Percentiles rank a stretch among this genome's conserved stretches.
phyloP scores from a whole-genome alignment of 805 yeast genomes.

The Lipomyces sp. region DNA sequence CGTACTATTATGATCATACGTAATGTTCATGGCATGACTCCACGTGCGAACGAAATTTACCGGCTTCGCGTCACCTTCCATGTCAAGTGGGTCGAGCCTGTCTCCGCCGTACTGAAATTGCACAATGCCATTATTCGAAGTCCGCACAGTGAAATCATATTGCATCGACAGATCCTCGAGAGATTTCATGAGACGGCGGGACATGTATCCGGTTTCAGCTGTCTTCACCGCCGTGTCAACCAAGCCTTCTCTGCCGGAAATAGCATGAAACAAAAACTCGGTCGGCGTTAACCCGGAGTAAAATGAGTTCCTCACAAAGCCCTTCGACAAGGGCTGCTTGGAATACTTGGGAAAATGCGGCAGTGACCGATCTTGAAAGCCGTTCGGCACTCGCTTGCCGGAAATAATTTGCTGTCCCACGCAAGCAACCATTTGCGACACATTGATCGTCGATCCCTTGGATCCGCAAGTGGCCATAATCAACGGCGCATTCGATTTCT shows the following conservation, averaged over 20 bases:
- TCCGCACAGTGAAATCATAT: constrained; percentile 92
- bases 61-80: constrained; percentile 98
- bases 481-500: constrained; percentile 87
- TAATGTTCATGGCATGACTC: constrained; percentile 81
- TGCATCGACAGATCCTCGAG: constrained; percentile 91
- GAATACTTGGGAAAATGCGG: constrained; percentile 97
- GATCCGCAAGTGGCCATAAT: constrained; percentile 99
- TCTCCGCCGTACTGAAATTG: constrained; percentile 99
- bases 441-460: constrained; percentile 95
- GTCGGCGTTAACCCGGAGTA: constrained; percentile 93
- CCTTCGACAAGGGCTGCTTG: constrained; percentile 95
- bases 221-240: constrained; percentile 99
- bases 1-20: constrained; percentile 53
- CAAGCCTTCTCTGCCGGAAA: constrained; percentile 98
- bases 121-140: constrained; percentile 92
- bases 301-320: constrained; percentile 95
- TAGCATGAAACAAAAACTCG: constrained; percentile 96
- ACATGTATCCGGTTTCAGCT: constrained; percentile 98
- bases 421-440: constrained; percentile 99
- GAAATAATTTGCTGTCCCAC: constrained; percentile 98
- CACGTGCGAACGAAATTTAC: constrained; percentile 91
- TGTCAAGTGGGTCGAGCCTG: constrained; percentile 95
- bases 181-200: constrained; percentile 96
- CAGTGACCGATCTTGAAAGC: constrained; percentile 97
- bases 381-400: constrained; percentile 99